A percentile compares a stretch with the other conserved stretches of the same genome.
These are phyloP conservation scores for Corymbia calophylla DNA, from an alignment of 441 rosid genomes.

Conservation along the genomic window DNA sequence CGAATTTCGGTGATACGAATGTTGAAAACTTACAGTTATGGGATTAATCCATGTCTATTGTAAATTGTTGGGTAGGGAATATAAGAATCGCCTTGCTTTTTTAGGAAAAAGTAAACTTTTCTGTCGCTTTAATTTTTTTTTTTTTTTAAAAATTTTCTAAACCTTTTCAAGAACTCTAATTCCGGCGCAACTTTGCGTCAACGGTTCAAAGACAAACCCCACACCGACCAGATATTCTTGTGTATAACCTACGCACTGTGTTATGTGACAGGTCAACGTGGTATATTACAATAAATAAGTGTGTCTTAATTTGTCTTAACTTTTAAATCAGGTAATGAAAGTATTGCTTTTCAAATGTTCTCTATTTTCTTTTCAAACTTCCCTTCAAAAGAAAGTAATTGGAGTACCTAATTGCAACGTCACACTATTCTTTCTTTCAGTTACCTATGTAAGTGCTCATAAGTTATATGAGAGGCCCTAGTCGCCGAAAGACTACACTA, in stretches of 20 bases:
- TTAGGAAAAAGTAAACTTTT: constrained; percentile 9
- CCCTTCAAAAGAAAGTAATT: background rate
- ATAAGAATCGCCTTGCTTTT: constrained; percentile 23
- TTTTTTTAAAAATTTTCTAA: background rate
- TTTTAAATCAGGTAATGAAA: background rate
- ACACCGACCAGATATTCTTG: background rate
- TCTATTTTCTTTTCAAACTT: background rate
- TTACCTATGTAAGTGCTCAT: background rate
- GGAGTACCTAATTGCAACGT: background rate
- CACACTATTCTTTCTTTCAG: background rate
- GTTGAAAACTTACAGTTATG: constrained; percentile 28
- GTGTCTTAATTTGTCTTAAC: background rate
- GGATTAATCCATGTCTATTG: background rate
- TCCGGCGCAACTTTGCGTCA: background rate
- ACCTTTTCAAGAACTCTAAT: background rate
- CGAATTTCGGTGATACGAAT: constrained; percentile 45
- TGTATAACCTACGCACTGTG: background rate
- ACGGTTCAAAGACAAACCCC: background rate
- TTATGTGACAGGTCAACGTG: background rate
- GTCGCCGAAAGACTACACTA: background rate
- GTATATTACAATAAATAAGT: background rate
- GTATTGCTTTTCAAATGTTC: background rate
- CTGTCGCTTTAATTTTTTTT: background rate
- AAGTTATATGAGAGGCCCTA: background rate
- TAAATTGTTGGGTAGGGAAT: constrained; percentile 4